These are phyloP conservation scores for Clitopilus hobsonii DNA, from an alignment of 768 basidiomycete genomes.

Conservation along the genomic window DNA sequence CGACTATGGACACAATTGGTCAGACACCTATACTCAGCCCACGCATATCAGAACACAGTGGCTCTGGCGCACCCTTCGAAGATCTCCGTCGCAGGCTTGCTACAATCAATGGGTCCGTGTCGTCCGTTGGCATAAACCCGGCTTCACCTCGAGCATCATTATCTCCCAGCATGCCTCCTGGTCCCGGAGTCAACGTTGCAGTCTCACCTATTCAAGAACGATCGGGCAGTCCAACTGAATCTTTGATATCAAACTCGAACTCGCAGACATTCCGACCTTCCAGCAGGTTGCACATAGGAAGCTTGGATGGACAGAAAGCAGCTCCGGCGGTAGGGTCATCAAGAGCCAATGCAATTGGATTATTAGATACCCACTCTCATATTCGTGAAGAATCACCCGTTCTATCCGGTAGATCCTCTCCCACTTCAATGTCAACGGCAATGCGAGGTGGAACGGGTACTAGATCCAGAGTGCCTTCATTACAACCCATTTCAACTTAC, in stretches of 20 bases:
- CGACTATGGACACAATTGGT: conserved; percentile 24
- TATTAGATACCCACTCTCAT: conserved; percentile 73
- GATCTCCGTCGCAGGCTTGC: conserved; percentile 75
- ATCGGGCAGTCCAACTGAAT: conserved; percentile 79
- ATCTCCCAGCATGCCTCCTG: conserved; percentile 26
- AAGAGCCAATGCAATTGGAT: conserved; percentile 75
- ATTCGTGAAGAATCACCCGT: conserved; percentile 66
- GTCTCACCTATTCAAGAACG: conserved; percentile 39
- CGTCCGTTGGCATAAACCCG: conserved; percentile 49
- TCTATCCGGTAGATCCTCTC: conserved; percentile 75
- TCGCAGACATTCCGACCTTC: conserved; percentile 53
- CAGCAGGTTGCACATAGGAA: conserved; percentile 65
- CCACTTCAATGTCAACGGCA: conserved; percentile 57
- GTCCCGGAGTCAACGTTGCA: conserved; percentile 18
- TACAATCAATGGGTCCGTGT: conserved; percentile 67
- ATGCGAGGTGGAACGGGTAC: conserved; percentile 37
- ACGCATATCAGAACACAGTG: conserved; percentile 40
- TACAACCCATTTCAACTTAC: conserved; percentile 65
- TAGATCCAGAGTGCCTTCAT: conserved; percentile 44
- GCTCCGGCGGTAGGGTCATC: conserved; percentile 88
- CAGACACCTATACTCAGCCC: conserved; percentile 47
- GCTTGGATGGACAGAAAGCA: conserved; percentile 77
- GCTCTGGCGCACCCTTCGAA: conserved; percentile 60
- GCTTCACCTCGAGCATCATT: conserved; percentile 35
- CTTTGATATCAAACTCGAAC: conserved; percentile 67